phyloP scores from a whole-genome alignment of 192 early-diverging fungal species.

The Entrophospora sp. region DNA sequence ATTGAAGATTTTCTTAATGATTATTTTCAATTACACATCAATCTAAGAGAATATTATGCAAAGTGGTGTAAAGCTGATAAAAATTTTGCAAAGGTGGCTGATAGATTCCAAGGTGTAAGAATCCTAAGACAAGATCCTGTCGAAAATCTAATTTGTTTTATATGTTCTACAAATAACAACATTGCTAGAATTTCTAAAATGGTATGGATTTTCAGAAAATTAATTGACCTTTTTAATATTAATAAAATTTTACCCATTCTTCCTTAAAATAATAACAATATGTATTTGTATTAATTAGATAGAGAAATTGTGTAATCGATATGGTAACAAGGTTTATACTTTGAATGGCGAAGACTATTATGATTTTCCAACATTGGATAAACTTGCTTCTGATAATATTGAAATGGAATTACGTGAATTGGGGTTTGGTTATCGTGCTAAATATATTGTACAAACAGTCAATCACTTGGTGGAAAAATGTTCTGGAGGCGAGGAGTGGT shows the following conservation, averaged over 20 bases:
- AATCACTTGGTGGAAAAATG: slow-evolving; percentile 30
- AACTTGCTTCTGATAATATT: slow-evolving; percentile 44
- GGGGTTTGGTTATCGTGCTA: slow-evolving; percentile 94
- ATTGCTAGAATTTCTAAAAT: slow-evolving; percentile 82
- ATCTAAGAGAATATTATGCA: slow-evolving; percentile 46
- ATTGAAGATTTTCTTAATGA: slow-evolving; percentile 45
- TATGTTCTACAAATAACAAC: slow-evolving; percentile 93
- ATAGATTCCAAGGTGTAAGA: slow-evolving; percentile 55
- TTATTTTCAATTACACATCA: slow-evolving; percentile 82
- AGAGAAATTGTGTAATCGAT: slow-evolving; percentile 38
- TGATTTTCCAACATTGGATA: slow-evolving; percentile 58
- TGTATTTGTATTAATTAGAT: slow-evolving; percentile 24
- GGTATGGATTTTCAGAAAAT: slow-evolving; percentile 40
- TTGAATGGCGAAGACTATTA: slow-evolving; percentile 39
- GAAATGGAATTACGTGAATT: slow-evolving; percentile 59
- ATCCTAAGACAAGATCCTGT: slow-evolving; percentile 75
- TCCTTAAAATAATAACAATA: too few relatives aligned
- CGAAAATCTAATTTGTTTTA: slow-evolving; percentile 85
- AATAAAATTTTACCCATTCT: too few relatives aligned
- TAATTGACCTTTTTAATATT: too few relatives aligned
- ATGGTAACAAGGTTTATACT: slow-evolving; percentile 34
- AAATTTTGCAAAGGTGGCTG: slow-evolving; percentile 56
- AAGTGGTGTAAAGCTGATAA: slow-evolving; percentile 51
- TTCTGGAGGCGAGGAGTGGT: slow-evolving; percentile 45
- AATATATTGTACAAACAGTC: slow-evolving; percentile 76